Conservation (phyloP, 2,329 filamentous ascomycete species). For the Tricladium varicosporioides region DNA sequence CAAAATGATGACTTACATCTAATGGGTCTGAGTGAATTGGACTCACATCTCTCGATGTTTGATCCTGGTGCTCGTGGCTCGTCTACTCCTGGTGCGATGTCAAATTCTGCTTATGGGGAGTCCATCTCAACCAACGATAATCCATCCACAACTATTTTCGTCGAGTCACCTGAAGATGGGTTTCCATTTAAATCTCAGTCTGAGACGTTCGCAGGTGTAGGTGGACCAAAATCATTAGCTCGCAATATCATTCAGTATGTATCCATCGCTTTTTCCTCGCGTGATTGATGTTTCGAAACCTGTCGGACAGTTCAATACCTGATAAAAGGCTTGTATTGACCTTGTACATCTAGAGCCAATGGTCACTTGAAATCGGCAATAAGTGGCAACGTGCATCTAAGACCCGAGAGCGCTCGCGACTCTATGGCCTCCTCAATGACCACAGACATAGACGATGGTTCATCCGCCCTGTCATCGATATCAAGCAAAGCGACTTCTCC, state of each 20-base stretch:
- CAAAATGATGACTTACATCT: conserved; percentile 37
- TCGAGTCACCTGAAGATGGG: conserved; percentile 26
- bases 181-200: conserved; percentile 18
- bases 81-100: conserved; percentile 30
- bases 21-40: conserved; percentile 37
- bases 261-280: conserved; percentile 12
- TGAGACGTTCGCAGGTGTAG: conserved; percentile 18
- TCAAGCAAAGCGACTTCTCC: conserved; percentile 66
- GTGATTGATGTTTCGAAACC: conserved; percentile 11
- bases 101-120: conserved; percentile 28
- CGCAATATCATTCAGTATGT: conserved; percentile 29
- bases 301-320: neutral
- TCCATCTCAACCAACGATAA: conserved; percentile 23
- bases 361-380: conserved; percentile 21
- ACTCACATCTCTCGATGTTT: conserved; percentile 38
- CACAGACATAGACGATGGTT: conserved; percentile 47
- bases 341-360: conserved; percentile 23
- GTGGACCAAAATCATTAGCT: conserved; percentile 18
- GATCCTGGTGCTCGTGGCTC: conserved; percentile 28
- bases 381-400: conserved; percentile 30
- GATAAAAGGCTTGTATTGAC: conserved; percentile 21
- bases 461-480: conserved; percentile 50
- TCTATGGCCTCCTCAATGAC: conserved; percentile 53
- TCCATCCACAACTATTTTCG: conserved; percentile 26
- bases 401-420: conserved; percentile 35